Base-by-base conservation (phyloP, 164 flowering plant species). In the Annona squamosa region DNA sequence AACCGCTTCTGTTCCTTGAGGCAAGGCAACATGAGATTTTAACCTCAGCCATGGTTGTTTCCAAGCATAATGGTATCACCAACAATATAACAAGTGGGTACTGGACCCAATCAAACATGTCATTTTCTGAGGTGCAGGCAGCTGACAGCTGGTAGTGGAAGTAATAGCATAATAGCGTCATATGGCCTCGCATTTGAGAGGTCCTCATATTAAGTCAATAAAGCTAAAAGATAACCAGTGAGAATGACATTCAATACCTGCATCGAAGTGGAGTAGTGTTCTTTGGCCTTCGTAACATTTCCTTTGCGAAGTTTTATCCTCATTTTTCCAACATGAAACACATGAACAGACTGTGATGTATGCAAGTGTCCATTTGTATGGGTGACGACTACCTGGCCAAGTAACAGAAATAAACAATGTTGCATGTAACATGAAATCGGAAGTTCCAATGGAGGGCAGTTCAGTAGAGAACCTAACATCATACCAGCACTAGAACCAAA, bases 251-350 rank as follows among this genome's bases (percentile, higher is more conserved):
- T 13, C 45, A 13, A 48, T 81, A 88, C 91, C 91, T 87, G 90
- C 91, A 88, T 88, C 70, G 91, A 80, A 59, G 82, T 71, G 70
- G 97, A 90, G 79, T 93, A 96, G 72, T 83, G 86, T 75, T 93
- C 99, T 78, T 89, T 96, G 19, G 92, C 97, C 65, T 87, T 79
- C 52, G 93, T 90, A 61, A 82, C 78, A 77, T 89, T 87, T 76
- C 97, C 98, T 80, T 89, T 92, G 64, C 91, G 81, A 69, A 96
- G 94, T 79, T 96, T 96, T 74, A 93, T 88, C 80, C 97, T 89
- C 97, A 92, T 92, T 85, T 87, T 93, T 59, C 99, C 98, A 18
- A 96, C 85, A 79, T 91, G 94, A 72, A 96, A 84, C 37, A 86
- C 82, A 81, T 96, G 97, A 78, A 92, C 82, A 67, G 92, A 84